Evolutionary conservation across 2,329 filamentous ascomycete genomes (phyloP).

Genomic region (Rhynchosporium secalis): DNA sequence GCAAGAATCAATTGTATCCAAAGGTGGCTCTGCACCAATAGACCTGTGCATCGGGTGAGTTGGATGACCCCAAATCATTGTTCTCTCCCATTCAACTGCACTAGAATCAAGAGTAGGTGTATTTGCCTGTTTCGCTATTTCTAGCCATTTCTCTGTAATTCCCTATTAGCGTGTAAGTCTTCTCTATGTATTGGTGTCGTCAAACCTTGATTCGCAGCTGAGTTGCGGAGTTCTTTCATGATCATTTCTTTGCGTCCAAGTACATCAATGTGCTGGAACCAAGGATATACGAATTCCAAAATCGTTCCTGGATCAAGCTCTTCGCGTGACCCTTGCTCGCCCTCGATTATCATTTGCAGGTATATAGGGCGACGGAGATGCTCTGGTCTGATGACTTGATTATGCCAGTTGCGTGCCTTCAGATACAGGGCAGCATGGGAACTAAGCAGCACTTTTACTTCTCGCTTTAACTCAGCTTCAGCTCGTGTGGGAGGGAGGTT

Average conservation of each 20-base stretch:
- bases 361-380: not conserved
- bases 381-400: not conserved
- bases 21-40: not conserved
- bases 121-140: not conserved
- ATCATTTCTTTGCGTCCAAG: not conserved
- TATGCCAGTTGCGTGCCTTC: not conserved
- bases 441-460: not conserved
- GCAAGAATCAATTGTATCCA: not conserved
- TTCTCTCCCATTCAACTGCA: not conserved
- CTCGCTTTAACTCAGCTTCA: not conserved
- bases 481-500: not conserved
- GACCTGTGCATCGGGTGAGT: not conserved
- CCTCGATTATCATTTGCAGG: not conserved
- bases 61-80: slow-evolving; percentile 2
- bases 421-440: not conserved
- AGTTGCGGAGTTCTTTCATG: not conserved
- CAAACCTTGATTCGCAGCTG: slow-evolving; percentile 5
- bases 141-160: not conserved
- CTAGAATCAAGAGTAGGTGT: not conserved
- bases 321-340: not conserved
- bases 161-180: not conserved
- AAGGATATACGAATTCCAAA: not conserved
- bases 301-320: not conserved
- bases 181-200: no score
- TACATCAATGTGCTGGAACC: not conserved